Evolutionary conservation across 768 basidiomycete genomes (phyloP).

Genomic region (Zangia roseola): DNA sequence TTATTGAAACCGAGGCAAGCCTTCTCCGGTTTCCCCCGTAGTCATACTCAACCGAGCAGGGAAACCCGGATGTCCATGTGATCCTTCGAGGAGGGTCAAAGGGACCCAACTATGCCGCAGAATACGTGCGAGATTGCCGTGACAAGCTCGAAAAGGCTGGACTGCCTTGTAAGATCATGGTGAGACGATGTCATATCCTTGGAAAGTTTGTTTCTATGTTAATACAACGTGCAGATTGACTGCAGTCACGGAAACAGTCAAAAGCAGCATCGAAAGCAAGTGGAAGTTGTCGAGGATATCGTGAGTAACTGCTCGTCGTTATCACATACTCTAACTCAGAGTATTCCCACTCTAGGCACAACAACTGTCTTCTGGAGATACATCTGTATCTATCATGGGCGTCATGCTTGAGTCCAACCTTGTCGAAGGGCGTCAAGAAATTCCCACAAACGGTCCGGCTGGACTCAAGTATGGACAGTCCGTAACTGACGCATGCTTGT

Average conservation of each 20-base stretch:
- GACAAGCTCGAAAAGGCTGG: conserved; percentile 78
- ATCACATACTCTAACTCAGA: conserved; percentile 8
- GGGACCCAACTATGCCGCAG: conserved; percentile 85
- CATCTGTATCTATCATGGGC: conserved; percentile 75
- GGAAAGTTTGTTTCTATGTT: neutral
- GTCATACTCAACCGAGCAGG: conserved; percentile 44
- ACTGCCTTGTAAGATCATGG: conserved; percentile 83
- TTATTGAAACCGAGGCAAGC: conserved; percentile 87
- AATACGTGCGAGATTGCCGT: conserved; percentile 75
- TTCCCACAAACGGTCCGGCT: conserved; percentile 67
- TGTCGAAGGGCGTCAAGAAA: conserved; percentile 82
- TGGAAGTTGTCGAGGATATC: conserved; percentile 87
- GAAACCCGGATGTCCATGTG: conserved; percentile 89
- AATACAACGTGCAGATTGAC: conserved; percentile 61
- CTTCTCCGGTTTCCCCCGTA: neutral
- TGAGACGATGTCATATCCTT: conserved; percentile 31
- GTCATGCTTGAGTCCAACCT: conserved; percentile 97
- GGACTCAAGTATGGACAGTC: conserved; percentile 82
- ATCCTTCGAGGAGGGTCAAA: conserved; percentile 89
- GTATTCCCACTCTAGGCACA: conserved; percentile 47
- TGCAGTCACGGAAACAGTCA: conserved; percentile 96
- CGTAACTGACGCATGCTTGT: conserved; percentile 87
- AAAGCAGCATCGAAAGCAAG: conserved; percentile 88
- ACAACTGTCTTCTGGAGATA: conserved; percentile 72
- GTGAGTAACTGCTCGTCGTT: conserved; percentile 43